A percentile compares a stretch with the other conserved stretches of the same genome.
phyloP scores from a whole-genome alignment of 768 basidiomycete genomes.

The Xerocomus potaroensis region DNA sequence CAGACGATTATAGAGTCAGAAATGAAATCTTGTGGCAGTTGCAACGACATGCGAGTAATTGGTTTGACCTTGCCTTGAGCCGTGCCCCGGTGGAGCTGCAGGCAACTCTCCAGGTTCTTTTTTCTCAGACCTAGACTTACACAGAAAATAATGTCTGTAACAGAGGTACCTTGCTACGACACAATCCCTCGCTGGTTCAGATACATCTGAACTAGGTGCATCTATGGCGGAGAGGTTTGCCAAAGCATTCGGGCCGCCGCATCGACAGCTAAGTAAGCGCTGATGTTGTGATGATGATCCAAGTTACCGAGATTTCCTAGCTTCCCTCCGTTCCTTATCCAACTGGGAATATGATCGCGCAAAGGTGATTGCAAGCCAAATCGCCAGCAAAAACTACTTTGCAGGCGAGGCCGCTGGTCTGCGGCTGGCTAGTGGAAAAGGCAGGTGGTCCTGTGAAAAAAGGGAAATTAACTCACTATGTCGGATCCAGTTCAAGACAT shows the following conservation, averaged over 20 bases:
- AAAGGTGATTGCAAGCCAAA: constrained; percentile 76
- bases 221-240: constrained; percentile 85
- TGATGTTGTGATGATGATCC: neutral
- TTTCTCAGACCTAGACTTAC: neutral
- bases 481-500: constrained; percentile 46
- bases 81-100: constrained; percentile 91
- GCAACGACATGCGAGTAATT: constrained; percentile 67
- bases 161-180: constrained; percentile 87
- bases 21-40: constrained; percentile 79
- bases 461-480: neutral
- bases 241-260: constrained; percentile 71
- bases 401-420: constrained; percentile 83
- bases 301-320: constrained; percentile 29
- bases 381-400: constrained; percentile 89
- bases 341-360: constrained; percentile 77
- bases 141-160: neutral
- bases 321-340: constrained; percentile 50
- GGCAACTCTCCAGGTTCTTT: constrained; percentile 78
- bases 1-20: constrained; percentile 81
- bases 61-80: constrained; percentile 84
- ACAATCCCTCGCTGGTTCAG: constrained; percentile 62
- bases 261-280: constrained; percentile 74
- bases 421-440: constrained; percentile 60
- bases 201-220: constrained; percentile 85
- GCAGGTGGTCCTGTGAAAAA: constrained; percentile 34